Evolutionary conservation across 164 flowering plant species (phyloP), one percentile per base, ranked within the genome.

Genomic region (Tetracentron sinense): DNA sequence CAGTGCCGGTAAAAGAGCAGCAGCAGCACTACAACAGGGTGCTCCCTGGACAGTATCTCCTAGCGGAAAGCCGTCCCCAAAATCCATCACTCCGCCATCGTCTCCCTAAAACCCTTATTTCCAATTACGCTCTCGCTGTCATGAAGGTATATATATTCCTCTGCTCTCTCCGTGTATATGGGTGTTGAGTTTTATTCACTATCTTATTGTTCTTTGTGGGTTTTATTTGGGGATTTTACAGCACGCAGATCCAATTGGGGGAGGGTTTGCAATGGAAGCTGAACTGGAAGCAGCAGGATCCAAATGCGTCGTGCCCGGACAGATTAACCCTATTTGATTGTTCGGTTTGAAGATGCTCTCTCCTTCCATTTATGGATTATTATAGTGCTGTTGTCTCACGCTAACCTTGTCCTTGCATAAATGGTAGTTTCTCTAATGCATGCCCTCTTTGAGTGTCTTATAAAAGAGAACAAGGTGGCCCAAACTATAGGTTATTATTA

Each of bases 261-360:
- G 62, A 68, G 94, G 97, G 16, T 74, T 86, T 22, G 98, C 88
- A 0, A 63, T 27, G 11, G 96, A 81, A 51, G 98, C 93, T 42
- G 59, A 73, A 1, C 71, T 90, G 50, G 97, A 92, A 75, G 77
- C 96, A 0, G 98, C 98, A 1, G 97, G 98, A 6, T 94, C 90
- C 1, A 96, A 92, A 21, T 92, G 98, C 61, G 67, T 90, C 47
- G 83, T 92, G 0, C 96, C 98, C 17, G 97, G 97, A 6, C 93
- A 77, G 68, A 54, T 69, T 67, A 71, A 72, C 12, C 98, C 98
- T 7, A 42, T 90, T 56, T 75, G 71, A 57, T 65, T 92, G 29
- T 82, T 90, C 20, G 98, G 97, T 52, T 66, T 90, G 35, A 88
- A 92, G 96, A 97, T 91, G 7, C 28, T 23, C 54, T 6, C 54